Conservation (phyloP, 2,329 filamentous ascomycete species). For the Aspergillus arachidicola region DNA sequence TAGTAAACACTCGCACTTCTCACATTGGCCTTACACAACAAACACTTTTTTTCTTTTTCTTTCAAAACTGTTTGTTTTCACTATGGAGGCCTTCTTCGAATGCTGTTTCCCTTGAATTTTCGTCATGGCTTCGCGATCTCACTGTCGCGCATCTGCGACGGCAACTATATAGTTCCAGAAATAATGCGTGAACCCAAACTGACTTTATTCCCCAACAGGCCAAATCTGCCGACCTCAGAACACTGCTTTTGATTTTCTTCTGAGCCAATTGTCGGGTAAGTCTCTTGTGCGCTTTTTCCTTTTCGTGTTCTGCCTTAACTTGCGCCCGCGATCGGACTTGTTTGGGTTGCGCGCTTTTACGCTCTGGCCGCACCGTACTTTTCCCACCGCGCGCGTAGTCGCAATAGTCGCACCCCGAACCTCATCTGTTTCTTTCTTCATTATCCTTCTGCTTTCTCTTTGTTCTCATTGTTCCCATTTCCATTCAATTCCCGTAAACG, state of each 20-base stretch:
- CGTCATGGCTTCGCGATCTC: slow-evolving; percentile 25
- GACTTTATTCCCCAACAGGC: slow-evolving; percentile 17
- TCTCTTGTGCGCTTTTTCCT: slow-evolving; percentile 22
- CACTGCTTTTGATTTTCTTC: slow-evolving; percentile 13
- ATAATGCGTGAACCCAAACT: slow-evolving; percentile 12
- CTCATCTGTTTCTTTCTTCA: slow-evolving; percentile 17
- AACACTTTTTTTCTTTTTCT: slow-evolving; percentile 26
- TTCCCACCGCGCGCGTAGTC: slow-evolving; percentile 15
- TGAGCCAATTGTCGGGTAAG: slow-evolving; percentile 19
- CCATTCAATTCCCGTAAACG: neutral
- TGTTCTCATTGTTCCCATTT: neutral
- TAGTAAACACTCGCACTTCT: slow-evolving; percentile 31
- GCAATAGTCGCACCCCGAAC: slow-evolving; percentile 6
- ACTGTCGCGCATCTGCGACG: slow-evolving; percentile 26
- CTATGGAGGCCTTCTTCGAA: slow-evolving; percentile 18
- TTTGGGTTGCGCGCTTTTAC: slow-evolving; percentile 24
- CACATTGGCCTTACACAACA: slow-evolving; percentile 30
- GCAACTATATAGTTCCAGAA: slow-evolving; percentile 25
- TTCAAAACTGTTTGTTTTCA: slow-evolving; percentile 16
- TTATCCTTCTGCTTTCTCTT: slow-evolving; percentile 15
- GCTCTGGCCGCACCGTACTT: slow-evolving; percentile 12
- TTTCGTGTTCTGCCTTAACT: slow-evolving; percentile 21
- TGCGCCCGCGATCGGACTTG: slow-evolving; percentile 26
- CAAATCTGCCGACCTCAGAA: slow-evolving; percentile 14
- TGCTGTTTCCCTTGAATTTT: slow-evolving; percentile 25